phyloP scores from a whole-genome alignment of 2,329 filamentous ascomycete genomes.

The Lachnellula arida region DNA sequence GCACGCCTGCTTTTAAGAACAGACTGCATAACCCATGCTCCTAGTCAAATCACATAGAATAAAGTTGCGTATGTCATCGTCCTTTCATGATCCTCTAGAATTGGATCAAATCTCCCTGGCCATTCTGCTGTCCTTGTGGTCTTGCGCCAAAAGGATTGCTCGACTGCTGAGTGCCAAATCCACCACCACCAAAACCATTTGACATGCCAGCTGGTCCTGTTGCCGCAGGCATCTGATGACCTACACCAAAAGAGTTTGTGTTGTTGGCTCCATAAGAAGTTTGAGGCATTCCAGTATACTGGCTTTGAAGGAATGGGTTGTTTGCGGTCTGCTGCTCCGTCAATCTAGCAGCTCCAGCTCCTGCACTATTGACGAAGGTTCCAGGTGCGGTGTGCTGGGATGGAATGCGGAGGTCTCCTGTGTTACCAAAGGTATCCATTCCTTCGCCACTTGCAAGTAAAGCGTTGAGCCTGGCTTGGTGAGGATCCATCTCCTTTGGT shows the following conservation, averaged over 20 bases:
- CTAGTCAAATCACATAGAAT: constrained; percentile 10
- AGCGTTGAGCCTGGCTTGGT: constrained; percentile 75
- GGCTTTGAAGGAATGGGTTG: constrained; percentile 83
- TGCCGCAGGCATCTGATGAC: constrained; percentile 47
- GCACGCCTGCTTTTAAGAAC: constrained; percentile 20
- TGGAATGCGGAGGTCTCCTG: constrained; percentile 91
- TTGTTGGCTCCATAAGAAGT: constrained; percentile 47
- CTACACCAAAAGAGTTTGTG: constrained; percentile 22
- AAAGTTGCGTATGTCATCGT: constrained; percentile 3
- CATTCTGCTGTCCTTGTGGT: constrained; percentile 42
- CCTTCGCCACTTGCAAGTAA: constrained; percentile 85
- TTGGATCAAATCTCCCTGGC: constrained; percentile 31
- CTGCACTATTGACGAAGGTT: constrained; percentile 94
- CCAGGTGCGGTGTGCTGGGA: constrained; percentile 95
- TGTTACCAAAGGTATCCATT: constrained; percentile 95
- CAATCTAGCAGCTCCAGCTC: constrained; percentile 68
- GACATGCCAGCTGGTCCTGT: constrained; percentile 52
- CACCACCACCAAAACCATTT: constrained; percentile 42
- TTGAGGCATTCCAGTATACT: constrained; percentile 73
- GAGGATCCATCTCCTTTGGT: constrained; percentile 55
- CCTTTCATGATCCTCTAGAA: constrained; percentile 17
- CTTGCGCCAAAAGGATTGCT: constrained; percentile 54
- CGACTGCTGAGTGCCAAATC: constrained; percentile 32
- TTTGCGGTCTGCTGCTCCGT: constrained; percentile 58
- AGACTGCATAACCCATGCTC: constrained; percentile 1